Conservation (phyloP, 805 yeast genomes). For the Starmerella stellata region DNA sequence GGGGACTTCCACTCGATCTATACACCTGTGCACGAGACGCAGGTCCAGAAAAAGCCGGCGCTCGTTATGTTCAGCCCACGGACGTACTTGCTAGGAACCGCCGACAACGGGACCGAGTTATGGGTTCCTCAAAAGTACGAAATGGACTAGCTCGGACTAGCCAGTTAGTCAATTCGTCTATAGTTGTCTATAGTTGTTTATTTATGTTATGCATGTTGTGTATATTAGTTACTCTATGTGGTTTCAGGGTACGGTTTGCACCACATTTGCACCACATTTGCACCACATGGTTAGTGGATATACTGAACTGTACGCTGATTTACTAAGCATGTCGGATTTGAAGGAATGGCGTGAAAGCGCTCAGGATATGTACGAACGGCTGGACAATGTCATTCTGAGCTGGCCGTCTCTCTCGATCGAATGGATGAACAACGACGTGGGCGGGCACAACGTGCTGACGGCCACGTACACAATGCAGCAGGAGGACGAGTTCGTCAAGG, state of each 20-base stretch:
- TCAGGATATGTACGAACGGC: conserved; percentile 12
- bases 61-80: conserved; percentile 37
- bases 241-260: no score
- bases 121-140: conserved; percentile 22
- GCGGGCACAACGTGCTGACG: conserved; percentile 9
- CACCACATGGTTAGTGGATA: no score
- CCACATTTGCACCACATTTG: no score
- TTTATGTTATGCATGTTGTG: no score
- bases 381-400: conserved; percentile 10
- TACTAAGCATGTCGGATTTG: no score
- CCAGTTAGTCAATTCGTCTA: no score
- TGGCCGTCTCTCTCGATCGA: conserved; percentile 13
- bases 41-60: conserved; percentile 13
- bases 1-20: conserved; percentile 9
- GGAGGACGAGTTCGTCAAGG: conserved; percentile 11
- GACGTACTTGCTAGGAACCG: conserved; percentile 42
- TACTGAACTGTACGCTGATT: no score
- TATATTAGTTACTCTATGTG: no score
- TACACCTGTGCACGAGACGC: conserved; percentile 16
- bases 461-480: conserved; percentile 11
- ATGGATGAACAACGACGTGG: conserved; percentile 7
- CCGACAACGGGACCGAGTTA: conserved; percentile 34
- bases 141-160: not conserved
- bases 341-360: conserved; percentile 14
- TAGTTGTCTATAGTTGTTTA: no score